phyloP scores from a whole-genome alignment of 1,284 basidiomycete species.

The Pseudozyma sp. region DNA sequence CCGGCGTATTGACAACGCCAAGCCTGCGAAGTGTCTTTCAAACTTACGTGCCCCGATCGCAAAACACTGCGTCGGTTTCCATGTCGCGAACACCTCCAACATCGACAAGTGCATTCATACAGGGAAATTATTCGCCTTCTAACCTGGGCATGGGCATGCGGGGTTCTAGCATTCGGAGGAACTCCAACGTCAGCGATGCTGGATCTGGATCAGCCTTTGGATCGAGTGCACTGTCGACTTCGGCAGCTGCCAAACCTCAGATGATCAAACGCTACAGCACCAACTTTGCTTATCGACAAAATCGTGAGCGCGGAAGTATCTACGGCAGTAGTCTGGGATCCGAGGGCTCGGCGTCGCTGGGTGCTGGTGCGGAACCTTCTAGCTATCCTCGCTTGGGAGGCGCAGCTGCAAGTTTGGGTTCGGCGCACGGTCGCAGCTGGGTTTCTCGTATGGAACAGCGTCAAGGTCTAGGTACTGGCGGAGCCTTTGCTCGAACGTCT shows the following conservation, averaged over 20 bases:
- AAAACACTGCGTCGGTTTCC: conserved; percentile 22
- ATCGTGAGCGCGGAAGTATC: conserved; percentile 23
- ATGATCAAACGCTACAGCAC: conserved; percentile 62
- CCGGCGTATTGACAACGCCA: conserved; percentile 18
- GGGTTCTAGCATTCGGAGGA: conserved; percentile 35
- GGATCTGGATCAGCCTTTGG: conserved; percentile 42
- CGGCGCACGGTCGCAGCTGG: conserved; percentile 53
- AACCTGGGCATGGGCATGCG: conserved; percentile 31
- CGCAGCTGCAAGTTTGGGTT: conserved; percentile 38
- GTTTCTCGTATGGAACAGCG: conserved; percentile 55
- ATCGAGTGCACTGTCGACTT: conserved; percentile 13
- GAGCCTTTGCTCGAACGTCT: conserved; percentile 38
- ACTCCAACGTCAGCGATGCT: conserved; percentile 44
- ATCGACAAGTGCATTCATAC: conserved; percentile 17
- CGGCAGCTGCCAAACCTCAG: conserved; percentile 46
- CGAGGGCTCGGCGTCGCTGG: conserved; percentile 25
- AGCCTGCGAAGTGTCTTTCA: conserved; percentile 57
- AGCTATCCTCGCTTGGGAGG: conserved; percentile 42
- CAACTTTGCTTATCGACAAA: conserved; percentile 55
- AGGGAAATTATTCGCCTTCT: conserved; percentile 40
- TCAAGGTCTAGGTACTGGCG: conserved; percentile 40
- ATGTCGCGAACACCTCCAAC: conserved; percentile 45
- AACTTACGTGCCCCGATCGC: conserved; percentile 47
- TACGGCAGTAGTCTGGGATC: conserved; percentile 45
- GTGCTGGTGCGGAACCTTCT: conserved; percentile 34